Conservation (phyloP, 257 asterid species). For the Agastache rugosa region DNA sequence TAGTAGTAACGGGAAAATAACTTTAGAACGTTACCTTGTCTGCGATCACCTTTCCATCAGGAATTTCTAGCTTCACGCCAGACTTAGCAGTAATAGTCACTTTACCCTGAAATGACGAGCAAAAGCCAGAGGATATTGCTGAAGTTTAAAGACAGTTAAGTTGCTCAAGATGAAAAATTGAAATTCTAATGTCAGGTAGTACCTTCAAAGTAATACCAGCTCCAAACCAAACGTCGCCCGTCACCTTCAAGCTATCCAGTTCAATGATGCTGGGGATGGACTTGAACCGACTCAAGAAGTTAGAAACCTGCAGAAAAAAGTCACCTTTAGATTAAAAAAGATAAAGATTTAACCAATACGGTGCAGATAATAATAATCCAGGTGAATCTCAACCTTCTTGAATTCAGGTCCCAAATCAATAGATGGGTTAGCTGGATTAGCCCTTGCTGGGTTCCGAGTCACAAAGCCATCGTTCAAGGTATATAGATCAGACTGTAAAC, state of each 20-base stretch:
- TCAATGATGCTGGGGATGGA: constrained; percentile 95
- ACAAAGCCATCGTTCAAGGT: constrained; percentile 85
- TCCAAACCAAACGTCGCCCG: constrained; percentile 94
- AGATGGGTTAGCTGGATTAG: constrained; percentile 83
- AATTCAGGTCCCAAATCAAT: constrained; percentile 98
- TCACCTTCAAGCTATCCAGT: constrained; percentile 87
- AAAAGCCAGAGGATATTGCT: not conserved
- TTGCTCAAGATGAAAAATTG: constrained; percentile 3
- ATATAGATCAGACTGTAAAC: constrained; percentile 91
- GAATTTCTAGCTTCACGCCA: constrained; percentile 84
- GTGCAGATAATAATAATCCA: constrained; percentile 14
- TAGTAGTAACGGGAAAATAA: not conserved
- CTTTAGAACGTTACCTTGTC: constrained; percentile 61
- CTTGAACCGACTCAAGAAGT: constrained; percentile 84
- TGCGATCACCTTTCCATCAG: constrained; percentile 74
- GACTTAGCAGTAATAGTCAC: constrained; percentile 76
- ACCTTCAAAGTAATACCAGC: constrained; percentile 82
- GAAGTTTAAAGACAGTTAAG: not conserved
- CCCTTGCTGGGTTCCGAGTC: constrained; percentile 76
- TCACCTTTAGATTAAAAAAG: constrained; percentile 15
- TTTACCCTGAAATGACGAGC: constrained; percentile 62
- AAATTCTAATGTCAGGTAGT: constrained; percentile 6
- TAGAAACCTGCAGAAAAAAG: constrained; percentile 59
- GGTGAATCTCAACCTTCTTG: constrained; percentile 72
- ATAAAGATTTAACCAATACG: not conserved